A percentile compares a stretch with the other conserved stretches of the same genome.
These are phyloP conservation scores for Pseudogymnoascus sp. DNA, from an alignment of 2,329 filamentous ascomycete species.

Conservation along the genomic window DNA sequence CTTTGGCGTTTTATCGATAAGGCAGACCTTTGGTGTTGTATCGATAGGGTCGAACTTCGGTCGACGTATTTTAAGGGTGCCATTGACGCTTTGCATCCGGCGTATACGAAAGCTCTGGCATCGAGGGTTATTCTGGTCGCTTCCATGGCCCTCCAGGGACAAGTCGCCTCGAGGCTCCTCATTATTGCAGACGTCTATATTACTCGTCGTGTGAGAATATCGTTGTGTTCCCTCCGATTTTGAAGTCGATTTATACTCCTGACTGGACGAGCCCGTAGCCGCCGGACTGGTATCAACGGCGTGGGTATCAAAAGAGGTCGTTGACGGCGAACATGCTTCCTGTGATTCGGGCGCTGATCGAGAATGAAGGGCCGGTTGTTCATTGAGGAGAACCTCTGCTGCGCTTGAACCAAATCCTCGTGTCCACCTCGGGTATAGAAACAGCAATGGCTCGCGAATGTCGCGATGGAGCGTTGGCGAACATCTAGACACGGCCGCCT, in stretches of 20 bases:
- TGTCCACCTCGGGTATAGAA: slow-evolving; percentile 6
- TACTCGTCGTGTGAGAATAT: not conserved
- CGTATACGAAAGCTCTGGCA: not conserved
- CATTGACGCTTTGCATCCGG: not conserved
- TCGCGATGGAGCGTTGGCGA: not conserved
- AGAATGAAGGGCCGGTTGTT: not conserved
- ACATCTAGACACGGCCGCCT: slow-evolving; percentile 4
- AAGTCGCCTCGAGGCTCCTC: not conserved
- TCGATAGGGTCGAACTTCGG: not conserved
- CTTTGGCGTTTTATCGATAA: not conserved
- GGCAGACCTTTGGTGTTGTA: not conserved
- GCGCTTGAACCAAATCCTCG: not conserved
- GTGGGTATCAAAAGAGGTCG: not conserved
- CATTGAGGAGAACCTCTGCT: not conserved
- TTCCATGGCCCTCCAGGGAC: not conserved
- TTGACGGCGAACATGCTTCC: not conserved
- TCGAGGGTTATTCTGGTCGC: not conserved
- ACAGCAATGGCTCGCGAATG: slow-evolving; percentile 5
- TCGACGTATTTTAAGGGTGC: not conserved
- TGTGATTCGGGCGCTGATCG: not conserved
- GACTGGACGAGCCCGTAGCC: not conserved
- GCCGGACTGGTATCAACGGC: not conserved
- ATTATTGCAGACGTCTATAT: not conserved
- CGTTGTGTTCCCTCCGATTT: not conserved
- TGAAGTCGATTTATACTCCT: not conserved